Evolutionary conservation across 352 stramenopile genomes (phyloP).

Genomic region (Globisporangium lucens): DNA sequence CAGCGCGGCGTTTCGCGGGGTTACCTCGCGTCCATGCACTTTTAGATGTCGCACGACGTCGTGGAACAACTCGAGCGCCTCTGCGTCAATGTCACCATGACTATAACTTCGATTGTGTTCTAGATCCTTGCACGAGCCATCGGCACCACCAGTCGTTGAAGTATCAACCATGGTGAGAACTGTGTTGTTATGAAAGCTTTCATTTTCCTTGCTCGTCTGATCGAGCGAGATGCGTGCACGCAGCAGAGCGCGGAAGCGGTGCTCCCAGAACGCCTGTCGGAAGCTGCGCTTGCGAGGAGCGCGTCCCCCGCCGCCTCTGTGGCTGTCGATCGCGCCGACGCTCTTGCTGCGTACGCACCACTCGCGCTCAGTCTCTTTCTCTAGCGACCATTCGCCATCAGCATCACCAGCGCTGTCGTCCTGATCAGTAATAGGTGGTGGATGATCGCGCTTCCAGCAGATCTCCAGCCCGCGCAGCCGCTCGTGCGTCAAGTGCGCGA

Average conservation of each 20-base stretch:
- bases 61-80: constrained; percentile 35
- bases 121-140: neutral
- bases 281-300: constrained; percentile 33
- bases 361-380: constrained; percentile 19
- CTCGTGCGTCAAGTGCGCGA: constrained; percentile 35
- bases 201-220: neutral
- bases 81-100: neutral
- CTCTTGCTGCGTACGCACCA: constrained; percentile 14
- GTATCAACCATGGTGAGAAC: neutral
- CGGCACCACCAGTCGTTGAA: too few relatives aligned
- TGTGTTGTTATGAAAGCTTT: neutral
- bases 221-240: constrained; percentile 26
- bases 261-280: constrained; percentile 52
- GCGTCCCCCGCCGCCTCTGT: neutral
- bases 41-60: constrained; percentile 59
- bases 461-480: constrained; percentile 51
- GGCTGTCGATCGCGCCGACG: neutral
- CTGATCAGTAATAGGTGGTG: neutral
- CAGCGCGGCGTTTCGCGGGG: constrained; percentile 37
- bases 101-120: neutral
- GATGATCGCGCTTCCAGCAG: constrained; percentile 21
- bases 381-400: constrained; percentile 16
- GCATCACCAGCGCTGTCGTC: constrained; percentile 16
- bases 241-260: constrained; percentile 47
- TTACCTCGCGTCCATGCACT: constrained; percentile 63